Evolutionary conservation across 202 grass and related monocot species (phyloP).

Genomic region (Elaeis oleifera): DNA sequence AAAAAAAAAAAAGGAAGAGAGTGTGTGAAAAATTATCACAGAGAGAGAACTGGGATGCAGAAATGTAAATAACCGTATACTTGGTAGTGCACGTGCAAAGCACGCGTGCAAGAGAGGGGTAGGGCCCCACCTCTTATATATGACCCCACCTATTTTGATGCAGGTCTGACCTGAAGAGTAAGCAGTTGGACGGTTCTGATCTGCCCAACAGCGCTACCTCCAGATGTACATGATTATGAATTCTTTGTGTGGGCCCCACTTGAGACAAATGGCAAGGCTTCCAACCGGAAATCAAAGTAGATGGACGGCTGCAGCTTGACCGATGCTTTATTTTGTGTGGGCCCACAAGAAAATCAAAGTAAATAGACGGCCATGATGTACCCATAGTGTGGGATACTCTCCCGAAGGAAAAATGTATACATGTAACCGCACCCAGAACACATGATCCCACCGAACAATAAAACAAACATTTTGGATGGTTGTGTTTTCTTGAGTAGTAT

Average conservation of each 20-base stretch:
- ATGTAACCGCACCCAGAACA: too few relatives aligned
- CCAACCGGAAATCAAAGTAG: slow-evolving; percentile 45
- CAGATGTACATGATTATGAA: slow-evolving; percentile 34
- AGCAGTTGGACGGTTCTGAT: slow-evolving; percentile 65
- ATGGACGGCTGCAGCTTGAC: slow-evolving; percentile 40
- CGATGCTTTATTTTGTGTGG: slow-evolving; percentile 33
- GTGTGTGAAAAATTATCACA: too few relatives aligned
- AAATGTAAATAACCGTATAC: not conserved
- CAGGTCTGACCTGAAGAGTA: slow-evolving; percentile 32
- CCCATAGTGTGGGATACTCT: slow-evolving; percentile 18
- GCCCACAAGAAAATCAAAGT: slow-evolving; percentile 35
- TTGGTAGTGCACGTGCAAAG: slow-evolving; percentile 29
- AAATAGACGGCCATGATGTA: slow-evolving; percentile 11
- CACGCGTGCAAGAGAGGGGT: slow-evolving; percentile 28
- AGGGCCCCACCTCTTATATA: slow-evolving; percentile 28
- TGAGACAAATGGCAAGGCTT: slow-evolving; percentile 34
- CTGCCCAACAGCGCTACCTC: slow-evolving; percentile 44
- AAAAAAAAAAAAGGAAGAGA: too few relatives aligned
- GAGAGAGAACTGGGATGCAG: too few relatives aligned
- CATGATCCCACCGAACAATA: too few relatives aligned
- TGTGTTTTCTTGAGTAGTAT: too few relatives aligned
- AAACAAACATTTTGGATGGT: too few relatives aligned
- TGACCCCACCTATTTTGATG: slow-evolving; percentile 49
- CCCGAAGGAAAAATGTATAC: slow-evolving; percentile 11
- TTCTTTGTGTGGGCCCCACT: slow-evolving; percentile 43